phyloP scores from a whole-genome alignment of 139 green algal genomes.

The Haematococcus lacustris region DNA sequence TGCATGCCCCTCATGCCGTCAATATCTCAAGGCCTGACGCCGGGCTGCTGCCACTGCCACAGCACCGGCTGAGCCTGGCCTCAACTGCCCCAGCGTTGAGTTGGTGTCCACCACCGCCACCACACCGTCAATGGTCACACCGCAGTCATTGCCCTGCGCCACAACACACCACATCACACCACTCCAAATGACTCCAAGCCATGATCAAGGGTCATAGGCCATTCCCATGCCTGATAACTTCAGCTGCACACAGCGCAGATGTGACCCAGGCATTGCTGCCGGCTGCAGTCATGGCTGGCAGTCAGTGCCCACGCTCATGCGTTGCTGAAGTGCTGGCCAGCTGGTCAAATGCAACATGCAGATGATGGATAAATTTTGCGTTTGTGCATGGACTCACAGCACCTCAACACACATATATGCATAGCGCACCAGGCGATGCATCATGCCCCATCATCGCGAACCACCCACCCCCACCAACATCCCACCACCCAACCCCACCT shows the following conservation, averaged over 20 bases:
- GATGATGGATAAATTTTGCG: too few relatives aligned
- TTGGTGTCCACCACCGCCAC: conserved; percentile 26
- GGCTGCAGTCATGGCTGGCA: neutral
- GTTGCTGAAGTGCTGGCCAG: neutral
- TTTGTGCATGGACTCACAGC: too few relatives aligned
- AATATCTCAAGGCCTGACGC: too few relatives aligned
- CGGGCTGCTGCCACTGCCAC: too few relatives aligned
- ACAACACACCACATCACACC: neutral
- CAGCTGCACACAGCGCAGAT: neutral
- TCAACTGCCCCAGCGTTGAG: too few relatives aligned
- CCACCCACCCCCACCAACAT: neutral
- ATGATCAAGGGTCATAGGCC: neutral
- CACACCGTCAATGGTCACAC: conserved; percentile 39
- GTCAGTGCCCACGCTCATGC: neutral
- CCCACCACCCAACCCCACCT: neutral
- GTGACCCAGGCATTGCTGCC: too few relatives aligned
- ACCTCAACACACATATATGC: too few relatives aligned
- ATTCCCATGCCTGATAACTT: neutral
- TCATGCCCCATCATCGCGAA: neutral
- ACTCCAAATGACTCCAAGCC: neutral
- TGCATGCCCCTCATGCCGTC: too few relatives aligned
- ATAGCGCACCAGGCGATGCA: too few relatives aligned
- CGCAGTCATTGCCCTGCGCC: conserved; percentile 46
- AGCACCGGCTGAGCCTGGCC: too few relatives aligned
- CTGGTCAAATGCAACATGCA: too few relatives aligned